Conservation (phyloP, 176 grass and related monocot species). For the Cymbopogon citratus region DNA sequence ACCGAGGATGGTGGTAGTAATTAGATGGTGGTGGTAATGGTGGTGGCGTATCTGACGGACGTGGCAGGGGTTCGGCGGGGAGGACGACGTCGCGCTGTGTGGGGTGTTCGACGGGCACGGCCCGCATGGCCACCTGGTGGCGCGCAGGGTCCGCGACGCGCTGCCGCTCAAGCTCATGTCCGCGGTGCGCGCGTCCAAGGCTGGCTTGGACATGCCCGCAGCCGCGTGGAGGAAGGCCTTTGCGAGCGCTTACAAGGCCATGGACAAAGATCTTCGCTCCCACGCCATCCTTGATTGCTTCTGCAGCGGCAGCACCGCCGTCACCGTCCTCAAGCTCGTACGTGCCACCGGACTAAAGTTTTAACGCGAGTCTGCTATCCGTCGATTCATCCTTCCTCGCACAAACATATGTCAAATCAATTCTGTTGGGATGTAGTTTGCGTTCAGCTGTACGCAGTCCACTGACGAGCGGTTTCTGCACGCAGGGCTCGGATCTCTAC, state of each 20-base stretch:
- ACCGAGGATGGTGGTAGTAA: not conserved
- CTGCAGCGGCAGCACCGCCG: constrained; percentile 91
- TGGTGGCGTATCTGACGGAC: not conserved
- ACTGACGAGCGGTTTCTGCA: constrained; percentile 20
- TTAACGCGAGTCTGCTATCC: not conserved
- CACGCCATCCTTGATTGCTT: constrained; percentile 73
- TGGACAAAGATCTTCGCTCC: constrained; percentile 93
- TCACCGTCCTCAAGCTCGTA: constrained; percentile 88
- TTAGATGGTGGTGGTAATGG: constrained; percentile 12
- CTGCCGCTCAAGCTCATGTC: constrained; percentile 81
- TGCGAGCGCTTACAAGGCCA: constrained; percentile 67
- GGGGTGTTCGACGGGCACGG: constrained; percentile 98
- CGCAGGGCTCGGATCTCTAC: constrained; percentile 73
- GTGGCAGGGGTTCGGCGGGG: constrained; percentile 52
- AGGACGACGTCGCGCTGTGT: constrained; percentile 68
- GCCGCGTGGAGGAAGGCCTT: constrained; percentile 80
- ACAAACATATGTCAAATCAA: constrained; percentile 13
- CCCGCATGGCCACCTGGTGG: constrained; percentile 83
- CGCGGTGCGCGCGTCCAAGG: constrained; percentile 38
- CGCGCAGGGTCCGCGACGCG: constrained; percentile 71
- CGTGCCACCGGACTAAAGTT: constrained; percentile 18
- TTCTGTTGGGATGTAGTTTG: not conserved
- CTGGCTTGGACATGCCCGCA: constrained; percentile 13
- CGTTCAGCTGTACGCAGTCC: not conserved
- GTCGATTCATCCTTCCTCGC: not conserved